Base-by-base conservation (phyloP, 2,329 filamentous ascomycete species). In the Blastomyces gilchristii region DNA sequence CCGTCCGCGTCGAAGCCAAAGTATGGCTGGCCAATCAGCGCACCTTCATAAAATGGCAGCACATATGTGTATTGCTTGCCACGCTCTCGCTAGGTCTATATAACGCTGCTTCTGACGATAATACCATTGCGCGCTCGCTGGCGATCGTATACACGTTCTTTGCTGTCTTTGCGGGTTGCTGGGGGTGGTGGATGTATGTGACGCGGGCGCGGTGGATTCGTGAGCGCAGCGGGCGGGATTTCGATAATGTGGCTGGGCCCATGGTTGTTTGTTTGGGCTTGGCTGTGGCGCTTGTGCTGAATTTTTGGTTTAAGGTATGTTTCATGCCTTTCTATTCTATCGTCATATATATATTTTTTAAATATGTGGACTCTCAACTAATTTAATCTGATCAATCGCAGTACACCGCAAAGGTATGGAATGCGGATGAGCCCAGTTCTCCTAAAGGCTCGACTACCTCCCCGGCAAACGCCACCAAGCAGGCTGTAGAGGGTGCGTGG, bases 11-110 rank as follows among this genome's bases (percentile, higher is more conserved):
- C 63, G 94, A 99, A 78, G 91, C 91, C 65, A 99, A 99, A 77
- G 93, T 99, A 39, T 99, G 94, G 93, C 87, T 99, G 63, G 94
- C 94, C 62, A 99, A 99, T 76, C 93, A 99, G 78, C 88, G 94
- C 65, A 99, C 94, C 0, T 99, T 97, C 74, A 87, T 99, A 76
- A 97, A 97, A 76, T 99, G 94, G 94, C 90, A 97, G 79, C 92
- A 97, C 75, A 91, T 99, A 71, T 88, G 86, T 65, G 85, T 99
- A 58, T 82, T 99, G 16, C 85, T 99, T 31, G 92, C 91, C 47
- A 87, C 87, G 28, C 78, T 99, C 39, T 90, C 90, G 0, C 79
- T 99, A 14, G 90, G 88, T 28, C 79, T 99, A 37, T 97, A 93
- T 78, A 93, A 96, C 69, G 91, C 93, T 0, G 92, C 92, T 0